Evolutionary conservation across 2,329 filamentous ascomycete species (phyloP).

Genomic region (Orbilia oligospora): DNA sequence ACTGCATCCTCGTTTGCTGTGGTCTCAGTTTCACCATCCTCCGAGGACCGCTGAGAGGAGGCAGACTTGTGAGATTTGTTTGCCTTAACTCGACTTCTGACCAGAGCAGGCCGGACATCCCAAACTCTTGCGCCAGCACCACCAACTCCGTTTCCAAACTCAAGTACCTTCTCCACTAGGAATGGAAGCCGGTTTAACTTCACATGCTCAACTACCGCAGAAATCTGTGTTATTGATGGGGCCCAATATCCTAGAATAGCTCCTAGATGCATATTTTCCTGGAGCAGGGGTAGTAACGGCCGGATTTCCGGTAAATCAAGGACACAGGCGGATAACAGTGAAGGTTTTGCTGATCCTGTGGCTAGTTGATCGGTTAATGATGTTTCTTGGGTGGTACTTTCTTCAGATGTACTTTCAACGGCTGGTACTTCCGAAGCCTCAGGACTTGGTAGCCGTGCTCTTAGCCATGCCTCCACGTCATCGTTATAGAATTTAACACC

Average conservation of each 20-base stretch:
- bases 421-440: slow-evolving; percentile 12
- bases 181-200: slow-evolving; percentile 62
- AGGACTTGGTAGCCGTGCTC: slow-evolving; percentile 1
- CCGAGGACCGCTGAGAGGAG: slow-evolving; percentile 1
- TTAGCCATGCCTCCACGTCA: slow-evolving; percentile 40
- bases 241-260: slow-evolving; percentile 57
- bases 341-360: neutral
- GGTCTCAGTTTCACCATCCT: slow-evolving; percentile 27
- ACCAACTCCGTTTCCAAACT: slow-evolving; percentile 72
- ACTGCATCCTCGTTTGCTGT: slow-evolving; percentile 25
- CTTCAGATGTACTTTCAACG: slow-evolving; percentile 13
- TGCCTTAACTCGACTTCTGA: slow-evolving; percentile 65
- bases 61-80: slow-evolving; percentile 24
- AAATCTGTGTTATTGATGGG: slow-evolving; percentile 53
- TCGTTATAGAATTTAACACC: slow-evolving; percentile 39
- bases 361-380: neutral
- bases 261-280: slow-evolving; percentile 25
- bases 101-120: slow-evolving; percentile 73
- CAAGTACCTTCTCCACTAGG: slow-evolving; percentile 73
- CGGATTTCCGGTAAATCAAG: slow-evolving; percentile 53
- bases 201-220: slow-evolving; percentile 23
- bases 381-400: neutral
- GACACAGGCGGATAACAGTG: slow-evolving; percentile 52
- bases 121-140: slow-evolving; percentile 73
- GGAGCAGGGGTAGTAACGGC: slow-evolving; percentile 28